Conservation (phyloP, 2,329 filamentous ascomycete genomes). For the Nemania sp. region DNA sequence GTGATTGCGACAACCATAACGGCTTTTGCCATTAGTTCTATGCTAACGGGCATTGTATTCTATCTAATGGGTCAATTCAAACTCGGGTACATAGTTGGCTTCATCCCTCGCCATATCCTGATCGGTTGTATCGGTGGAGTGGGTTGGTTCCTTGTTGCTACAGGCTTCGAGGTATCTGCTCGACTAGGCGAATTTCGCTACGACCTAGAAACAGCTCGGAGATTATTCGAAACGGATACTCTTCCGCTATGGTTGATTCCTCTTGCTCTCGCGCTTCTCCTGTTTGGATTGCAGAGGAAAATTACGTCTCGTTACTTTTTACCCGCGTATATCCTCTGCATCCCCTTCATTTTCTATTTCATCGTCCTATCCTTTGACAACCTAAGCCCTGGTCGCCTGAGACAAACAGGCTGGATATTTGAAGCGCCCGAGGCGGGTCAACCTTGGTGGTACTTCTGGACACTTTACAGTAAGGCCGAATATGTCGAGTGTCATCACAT, state of each 20-base stretch:
- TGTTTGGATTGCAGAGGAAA: slow-evolving; percentile 76
- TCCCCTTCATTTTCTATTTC: slow-evolving; percentile 77
- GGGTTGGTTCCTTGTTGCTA: slow-evolving; percentile 90
- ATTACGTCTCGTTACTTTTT: slow-evolving; percentile 83
- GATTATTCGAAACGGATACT: slow-evolving; percentile 73
- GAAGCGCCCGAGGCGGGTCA: slow-evolving; percentile 80
- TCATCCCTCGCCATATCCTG: slow-evolving; percentile 94
- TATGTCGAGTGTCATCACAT: background rate
- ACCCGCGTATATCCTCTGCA: slow-evolving; percentile 80
- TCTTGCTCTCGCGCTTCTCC: slow-evolving; percentile 71
- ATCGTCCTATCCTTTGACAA: slow-evolving; percentile 70
- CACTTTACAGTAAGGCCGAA: slow-evolving; percentile 74
- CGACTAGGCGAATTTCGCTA: slow-evolving; percentile 85
- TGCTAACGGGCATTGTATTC: slow-evolving; percentile 89
- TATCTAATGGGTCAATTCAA: slow-evolving; percentile 86
- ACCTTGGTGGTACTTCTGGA: slow-evolving; percentile 98
- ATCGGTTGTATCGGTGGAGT: slow-evolving; percentile 98
- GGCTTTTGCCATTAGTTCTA: slow-evolving; percentile 84
- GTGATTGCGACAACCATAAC: slow-evolving; percentile 94
- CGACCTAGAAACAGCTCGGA: slow-evolving; percentile 72
- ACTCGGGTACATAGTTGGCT: slow-evolving; percentile 90
- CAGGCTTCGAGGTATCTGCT: slow-evolving; percentile 91
- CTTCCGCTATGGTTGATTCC: slow-evolving; percentile 83
- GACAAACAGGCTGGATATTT: slow-evolving; percentile 86
- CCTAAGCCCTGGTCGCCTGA: slow-evolving; percentile 68